Base-by-base conservation (phyloP, 208 protist species). In the Trypanosoma platydactyli region DNA sequence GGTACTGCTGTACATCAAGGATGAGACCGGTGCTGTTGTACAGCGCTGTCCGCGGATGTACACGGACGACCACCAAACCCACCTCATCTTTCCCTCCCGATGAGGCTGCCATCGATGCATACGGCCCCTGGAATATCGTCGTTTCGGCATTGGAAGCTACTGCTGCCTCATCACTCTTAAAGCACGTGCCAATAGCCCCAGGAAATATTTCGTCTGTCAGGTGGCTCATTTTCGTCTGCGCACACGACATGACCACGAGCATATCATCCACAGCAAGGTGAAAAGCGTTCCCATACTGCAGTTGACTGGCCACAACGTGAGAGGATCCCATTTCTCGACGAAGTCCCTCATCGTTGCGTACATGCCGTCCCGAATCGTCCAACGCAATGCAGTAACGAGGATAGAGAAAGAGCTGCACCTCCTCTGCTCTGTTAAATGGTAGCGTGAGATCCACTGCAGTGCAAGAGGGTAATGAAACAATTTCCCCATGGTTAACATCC, bases 281-380 rank as follows among this genome's bases (percentile, higher is more conserved):
- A 29, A 76, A 57, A 27, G 81, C 74, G 49, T 60, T 69, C 33
- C 80, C 84, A 69, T 87, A 90, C 67, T 83, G 77, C 63, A 90
- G 71, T 24, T 77, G 55, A 22, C 62, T 72, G 24, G 71, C 74
- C 18, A 73, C 33, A 18, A 80, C 61, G 59, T 63, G 55, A 13
- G 73, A 64, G 54, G 50, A 44, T 12, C 56, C 35, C 52, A 72
- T 60, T 35, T 79, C 69, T 35, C 67, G 52, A 5, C 30, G 29
- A 33, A 59, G 25, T 25, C 72, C 77, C 45, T 71, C 60, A 20
- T 48, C 60, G 53, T 74, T 83, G 5, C 71, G 59, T 20, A 49
- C 41, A 58, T 74, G 73, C 13, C 64, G 35, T 18, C 62, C 61
- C 49, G 22, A 12, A 35, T 54, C 58, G 40, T 63, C 25, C 22